Evolutionary conservation across 768 basidiomycete genomes (phyloP), one percentile per base, ranked within the genome.

Genomic region (Botryobasidium botryosum): DNA sequence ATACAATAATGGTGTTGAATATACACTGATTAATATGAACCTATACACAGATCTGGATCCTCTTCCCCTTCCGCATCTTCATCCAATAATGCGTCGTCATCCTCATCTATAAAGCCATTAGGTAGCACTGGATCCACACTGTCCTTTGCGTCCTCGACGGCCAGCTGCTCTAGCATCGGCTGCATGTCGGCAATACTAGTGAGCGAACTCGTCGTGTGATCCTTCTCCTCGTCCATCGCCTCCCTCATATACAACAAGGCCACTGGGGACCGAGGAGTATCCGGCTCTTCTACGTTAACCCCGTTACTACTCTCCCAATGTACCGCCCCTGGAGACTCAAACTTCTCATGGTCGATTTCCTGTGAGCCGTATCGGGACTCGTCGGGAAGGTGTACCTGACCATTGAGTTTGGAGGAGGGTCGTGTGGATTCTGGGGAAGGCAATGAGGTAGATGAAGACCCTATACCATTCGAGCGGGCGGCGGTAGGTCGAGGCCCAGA

Each of bases 61-160:
- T 51, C 53, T 21, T 55, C 53, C 23, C 46, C 52, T 24, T 50
- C 50, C 28, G 36, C 55, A 37, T 38, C 49, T 29, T 47, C 49
- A 1, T 49, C 48, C 4, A 20, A 47, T 27, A 47, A 8, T 21
- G 47, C 46, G 23, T 48, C 18, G 23, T 36, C 43, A 35, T 43
- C 41, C 13, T 40, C 17, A 29, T 41, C 37, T 13, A 33, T 33
- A 27, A 24, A 25, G n/a, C 31, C 31, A 33, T 33, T 33, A 33
- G 31, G 10, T 8, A 33, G 31, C 31, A 17, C 10, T 33, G 31
- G 31, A 33, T n/a, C n/a, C 31, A 28, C 10, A 13, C 28, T 31
- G 24, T 42, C 21, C 28, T 25, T 7, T 27, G 12, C 8, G 10
- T 28, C 12, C 13, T 26, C 20, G 40, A 31, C 21, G 27, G 8